These are phyloP conservation scores for Arthroderma sp. DNA, from an alignment of 2,329 filamentous ascomycete species.

Conservation along the genomic window DNA sequence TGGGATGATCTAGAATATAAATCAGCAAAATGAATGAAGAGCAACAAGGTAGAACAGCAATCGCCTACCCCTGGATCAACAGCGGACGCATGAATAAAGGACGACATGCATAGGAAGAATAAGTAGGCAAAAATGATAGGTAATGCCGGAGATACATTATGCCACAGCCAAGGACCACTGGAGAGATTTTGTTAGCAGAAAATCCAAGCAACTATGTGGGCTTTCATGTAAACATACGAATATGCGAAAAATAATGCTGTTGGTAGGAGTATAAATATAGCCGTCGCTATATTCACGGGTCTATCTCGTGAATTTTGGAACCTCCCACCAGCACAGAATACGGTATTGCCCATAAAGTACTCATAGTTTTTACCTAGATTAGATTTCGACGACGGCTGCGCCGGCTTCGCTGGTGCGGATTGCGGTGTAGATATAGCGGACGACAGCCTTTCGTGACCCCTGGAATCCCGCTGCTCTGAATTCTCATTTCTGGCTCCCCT, in stretches of 20 bases:
- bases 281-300: constrained; percentile 82
- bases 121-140: constrained; percentile 83
- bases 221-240: constrained; percentile 39
- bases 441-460: constrained; percentile 69
- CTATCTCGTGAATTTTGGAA: constrained; percentile 77
- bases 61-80: constrained; percentile 79
- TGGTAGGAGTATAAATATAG: constrained; percentile 64
- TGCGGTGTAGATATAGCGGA: constrained; percentile 43
- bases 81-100: constrained; percentile 82
- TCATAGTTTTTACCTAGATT: constrained; percentile 64
- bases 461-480: constrained; percentile 42
- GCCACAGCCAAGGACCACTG: constrained; percentile 69
- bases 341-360: constrained; percentile 86
- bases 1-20: constrained; percentile 58
- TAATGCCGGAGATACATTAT: constrained; percentile 72
- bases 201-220: neutral
- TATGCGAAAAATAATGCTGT: constrained; percentile 71
- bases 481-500: constrained; percentile 41
- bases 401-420: constrained; percentile 53
- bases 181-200: constrained; percentile 8
- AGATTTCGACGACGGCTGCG: constrained; percentile 19
- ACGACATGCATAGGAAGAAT: constrained; percentile 82
- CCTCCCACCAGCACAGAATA: constrained; percentile 76
- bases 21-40: neutral
- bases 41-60: constrained; percentile 6